Evolutionary conservation across 2,329 filamentous ascomycete species (phyloP).

Genomic region (Arthrobotrys sphaeroides): DNA sequence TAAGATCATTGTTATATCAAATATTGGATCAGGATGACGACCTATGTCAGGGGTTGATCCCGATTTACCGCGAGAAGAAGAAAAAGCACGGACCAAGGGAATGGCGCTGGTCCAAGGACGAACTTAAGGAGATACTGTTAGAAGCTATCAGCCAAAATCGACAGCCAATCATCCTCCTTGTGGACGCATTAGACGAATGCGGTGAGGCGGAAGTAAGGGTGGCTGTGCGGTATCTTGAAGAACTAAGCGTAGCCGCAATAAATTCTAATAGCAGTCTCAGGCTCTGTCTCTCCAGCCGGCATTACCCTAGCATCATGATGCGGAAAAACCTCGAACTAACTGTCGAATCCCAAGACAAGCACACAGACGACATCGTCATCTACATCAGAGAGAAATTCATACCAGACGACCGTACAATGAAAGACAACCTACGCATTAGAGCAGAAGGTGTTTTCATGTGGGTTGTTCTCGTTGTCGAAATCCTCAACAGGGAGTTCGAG

Average conservation of each 20-base stretch:
- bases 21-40: slow-evolving; percentile 35
- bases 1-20: slow-evolving; percentile 55
- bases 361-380: slow-evolving; percentile 58
- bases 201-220: slow-evolving; percentile 58
- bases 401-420: neutral
- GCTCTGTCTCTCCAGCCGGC: slow-evolving; percentile 59
- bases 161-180: slow-evolving; percentile 44
- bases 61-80: slow-evolving; percentile 27
- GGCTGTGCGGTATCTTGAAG: slow-evolving; percentile 59
- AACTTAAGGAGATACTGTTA: slow-evolving; percentile 20
- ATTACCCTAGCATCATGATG: slow-evolving; percentile 58
- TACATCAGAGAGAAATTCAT: slow-evolving; percentile 10
- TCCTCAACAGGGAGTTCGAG: slow-evolving; percentile 52
- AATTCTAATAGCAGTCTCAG: slow-evolving; percentile 33
- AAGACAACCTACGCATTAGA: neutral
- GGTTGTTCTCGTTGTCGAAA: slow-evolving; percentile 51
- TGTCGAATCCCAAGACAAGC: slow-evolving; percentile 58
- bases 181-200: slow-evolving; percentile 61
- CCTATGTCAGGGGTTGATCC: neutral
- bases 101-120: neutral
- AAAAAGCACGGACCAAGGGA: slow-evolving; percentile 12
- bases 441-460: slow-evolving; percentile 32
- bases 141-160: neutral
- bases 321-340: slow-evolving; percentile 55
- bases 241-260: slow-evolving; percentile 55